phyloP scores from a whole-genome alignment of 2,329 filamentous ascomycete genomes.

The Anthostomella pinea region DNA sequence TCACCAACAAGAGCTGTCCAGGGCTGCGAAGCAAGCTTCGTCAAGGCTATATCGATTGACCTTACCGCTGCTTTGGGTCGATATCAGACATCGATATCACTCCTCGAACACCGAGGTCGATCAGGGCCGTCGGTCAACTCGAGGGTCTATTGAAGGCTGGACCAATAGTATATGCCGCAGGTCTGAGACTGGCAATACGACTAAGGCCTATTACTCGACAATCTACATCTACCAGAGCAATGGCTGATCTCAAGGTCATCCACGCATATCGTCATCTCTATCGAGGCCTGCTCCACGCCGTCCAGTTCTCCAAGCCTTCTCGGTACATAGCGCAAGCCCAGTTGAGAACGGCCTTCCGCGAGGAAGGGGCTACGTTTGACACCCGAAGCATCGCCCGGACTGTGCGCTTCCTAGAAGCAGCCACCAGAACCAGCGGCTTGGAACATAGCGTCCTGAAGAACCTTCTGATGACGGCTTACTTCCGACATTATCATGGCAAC shows the following conservation, averaged over 20 bases:
- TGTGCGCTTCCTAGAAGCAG: conserved; percentile 66
- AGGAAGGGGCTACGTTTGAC: conserved; percentile 45
- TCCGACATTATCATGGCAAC: conserved; percentile 31
- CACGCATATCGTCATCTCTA: conserved; percentile 70
- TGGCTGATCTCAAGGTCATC: conserved; percentile 46
- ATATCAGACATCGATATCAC: too few species aligned
- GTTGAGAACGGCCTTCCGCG: conserved; percentile 58
- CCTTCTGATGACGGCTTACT: conserved; percentile 51
- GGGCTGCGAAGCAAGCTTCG: too few species aligned
- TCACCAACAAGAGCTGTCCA: too few species aligned
- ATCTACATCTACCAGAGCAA: conserved; percentile 8
- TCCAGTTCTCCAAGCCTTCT: conserved; percentile 68
- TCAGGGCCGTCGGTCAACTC: too few species aligned
- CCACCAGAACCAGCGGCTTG: conserved; percentile 59
- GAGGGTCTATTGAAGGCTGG: too few species aligned
- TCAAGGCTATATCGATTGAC: too few species aligned
- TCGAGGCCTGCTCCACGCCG: conserved; percentile 63
- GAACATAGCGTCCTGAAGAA: conserved; percentile 74
- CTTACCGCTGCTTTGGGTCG: too few species aligned
- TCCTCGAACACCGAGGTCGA: too few species aligned
- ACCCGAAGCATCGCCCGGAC: conserved; percentile 58
- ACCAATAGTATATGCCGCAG: too few species aligned
- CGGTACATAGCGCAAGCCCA: conserved; percentile 60
- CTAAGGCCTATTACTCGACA: too few species aligned
- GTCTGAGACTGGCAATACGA: too few species aligned